Conservation (phyloP, 306 rosid species). For the Quercus suber region DNA sequence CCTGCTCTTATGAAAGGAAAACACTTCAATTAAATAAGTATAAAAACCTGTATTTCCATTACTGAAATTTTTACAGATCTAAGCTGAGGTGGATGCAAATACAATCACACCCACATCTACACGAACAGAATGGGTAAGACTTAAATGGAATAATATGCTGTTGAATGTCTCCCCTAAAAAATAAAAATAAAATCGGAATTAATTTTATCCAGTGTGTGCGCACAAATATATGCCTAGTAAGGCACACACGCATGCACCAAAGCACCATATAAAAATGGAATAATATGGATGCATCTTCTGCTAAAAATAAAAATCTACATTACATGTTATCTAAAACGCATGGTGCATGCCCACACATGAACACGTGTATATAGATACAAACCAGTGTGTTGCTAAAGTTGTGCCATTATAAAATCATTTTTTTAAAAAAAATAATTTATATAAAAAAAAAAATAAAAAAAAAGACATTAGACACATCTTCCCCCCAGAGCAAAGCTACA, state of each 20-base stretch:
- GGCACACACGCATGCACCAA: no score
- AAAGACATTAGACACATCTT: no score
- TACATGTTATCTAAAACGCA: not conserved
- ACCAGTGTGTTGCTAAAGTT: no score
- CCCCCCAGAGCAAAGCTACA: no score
- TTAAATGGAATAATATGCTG: not conserved
- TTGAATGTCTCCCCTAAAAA: not conserved
- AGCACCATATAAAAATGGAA: not conserved
- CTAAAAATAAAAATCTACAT: not conserved
- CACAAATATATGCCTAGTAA: no score
- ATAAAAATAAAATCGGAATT: not conserved
- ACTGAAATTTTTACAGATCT: not conserved
- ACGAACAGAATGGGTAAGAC: not conserved
- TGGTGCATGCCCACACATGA: not conserved
- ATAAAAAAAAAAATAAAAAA: not conserved
- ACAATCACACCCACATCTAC: not conserved
- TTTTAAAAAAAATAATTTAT: not conserved
- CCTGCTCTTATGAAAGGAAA: conserved; percentile 41
- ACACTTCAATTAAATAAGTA: conserved; percentile 3
- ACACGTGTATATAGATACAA: no score
- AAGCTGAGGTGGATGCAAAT: not conserved
- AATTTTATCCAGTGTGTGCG: not conserved
- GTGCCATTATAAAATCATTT: not conserved
- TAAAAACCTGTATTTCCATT: not conserved
- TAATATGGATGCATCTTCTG: not conserved